A percentile compares a stretch with the other conserved stretches of the same genome.
Evolutionary conservation across 208 protist species (phyloP).

Genomic region (Leishmania tropica): DNA sequence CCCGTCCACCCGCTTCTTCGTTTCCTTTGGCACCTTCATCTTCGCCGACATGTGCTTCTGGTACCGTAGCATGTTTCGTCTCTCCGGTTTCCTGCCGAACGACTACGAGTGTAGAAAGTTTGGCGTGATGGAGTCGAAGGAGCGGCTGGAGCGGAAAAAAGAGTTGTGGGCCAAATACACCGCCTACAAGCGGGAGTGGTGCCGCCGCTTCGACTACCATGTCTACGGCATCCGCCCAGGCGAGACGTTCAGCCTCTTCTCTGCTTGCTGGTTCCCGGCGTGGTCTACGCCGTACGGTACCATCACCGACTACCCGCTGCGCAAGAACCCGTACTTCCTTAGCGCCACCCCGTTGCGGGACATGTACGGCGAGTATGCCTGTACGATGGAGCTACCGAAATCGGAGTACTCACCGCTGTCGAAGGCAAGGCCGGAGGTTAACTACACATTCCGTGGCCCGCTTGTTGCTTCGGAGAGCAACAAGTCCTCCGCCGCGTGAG

Average conservation of each 20-base stretch:
- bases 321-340: constrained; percentile 92
- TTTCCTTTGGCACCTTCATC: constrained; percentile 61
- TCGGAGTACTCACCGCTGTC: constrained; percentile 64
- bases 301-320: constrained; percentile 79
- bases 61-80: constrained; percentile 83
- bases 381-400: constrained; percentile 51
- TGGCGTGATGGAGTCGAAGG: constrained; percentile 80
- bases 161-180: constrained; percentile 85
- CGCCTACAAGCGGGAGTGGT: constrained; percentile 92
- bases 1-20: constrained; percentile 30
- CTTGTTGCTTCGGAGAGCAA: constrained; percentile 23
- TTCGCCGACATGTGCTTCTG: constrained; percentile 70
- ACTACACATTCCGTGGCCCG: constrained; percentile 80
- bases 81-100: constrained; percentile 83
- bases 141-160: constrained; percentile 78
- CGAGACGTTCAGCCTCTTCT: constrained; percentile 84
- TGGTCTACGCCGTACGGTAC: constrained; percentile 66
- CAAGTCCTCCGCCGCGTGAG: not conserved
- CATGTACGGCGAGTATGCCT: constrained; percentile 56
- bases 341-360: constrained; percentile 71
- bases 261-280: constrained; percentile 76
- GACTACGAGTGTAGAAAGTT: constrained; percentile 90
- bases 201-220: constrained; percentile 90
- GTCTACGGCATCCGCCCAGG: constrained; percentile 88
- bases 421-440: constrained; percentile 71